Conservation (phyloP, 2,329 filamentous ascomycete genomes). For the Pseudogymnoascus sp. region DNA sequence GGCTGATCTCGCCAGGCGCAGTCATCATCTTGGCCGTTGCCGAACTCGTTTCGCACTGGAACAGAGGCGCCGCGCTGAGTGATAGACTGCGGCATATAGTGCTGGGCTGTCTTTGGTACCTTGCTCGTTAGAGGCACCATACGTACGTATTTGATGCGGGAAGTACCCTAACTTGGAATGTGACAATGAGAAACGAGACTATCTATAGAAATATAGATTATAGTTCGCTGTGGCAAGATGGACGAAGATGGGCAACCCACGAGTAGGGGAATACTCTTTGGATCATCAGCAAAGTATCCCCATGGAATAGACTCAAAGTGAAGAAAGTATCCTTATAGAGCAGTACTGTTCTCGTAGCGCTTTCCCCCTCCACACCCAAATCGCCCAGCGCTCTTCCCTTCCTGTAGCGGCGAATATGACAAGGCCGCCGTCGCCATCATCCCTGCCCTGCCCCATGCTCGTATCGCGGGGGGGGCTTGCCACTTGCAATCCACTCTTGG, state of each 20-base stretch:
- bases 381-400: not conserved
- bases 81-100: constrained; percentile 2
- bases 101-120: constrained; percentile 1
- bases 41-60: not conserved
- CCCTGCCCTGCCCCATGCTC: not conserved
- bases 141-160: not conserved
- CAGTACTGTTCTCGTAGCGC: not conserved
- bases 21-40: not conserved
- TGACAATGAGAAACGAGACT: not conserved
- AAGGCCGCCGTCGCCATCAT: constrained; percentile 1
- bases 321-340: not conserved
- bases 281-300: not conserved
- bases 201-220: not conserved
- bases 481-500: constrained; percentile 5
- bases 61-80: not conserved
- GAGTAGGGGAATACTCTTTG: not conserved
- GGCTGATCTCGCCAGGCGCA: constrained; percentile 5
- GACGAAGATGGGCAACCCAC: not conserved
- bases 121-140: not conserved
- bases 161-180: not conserved
- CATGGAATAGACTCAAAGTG: not conserved
- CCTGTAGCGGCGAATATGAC: constrained; percentile 4
- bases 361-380: constrained; percentile 1
- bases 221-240: not conserved
- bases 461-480: constrained; percentile 3